These are phyloP conservation scores for Thermochaetoides thermophila DNA, from an alignment of 495 filamentous ascomycete species.

Conservation along the genomic window DNA sequence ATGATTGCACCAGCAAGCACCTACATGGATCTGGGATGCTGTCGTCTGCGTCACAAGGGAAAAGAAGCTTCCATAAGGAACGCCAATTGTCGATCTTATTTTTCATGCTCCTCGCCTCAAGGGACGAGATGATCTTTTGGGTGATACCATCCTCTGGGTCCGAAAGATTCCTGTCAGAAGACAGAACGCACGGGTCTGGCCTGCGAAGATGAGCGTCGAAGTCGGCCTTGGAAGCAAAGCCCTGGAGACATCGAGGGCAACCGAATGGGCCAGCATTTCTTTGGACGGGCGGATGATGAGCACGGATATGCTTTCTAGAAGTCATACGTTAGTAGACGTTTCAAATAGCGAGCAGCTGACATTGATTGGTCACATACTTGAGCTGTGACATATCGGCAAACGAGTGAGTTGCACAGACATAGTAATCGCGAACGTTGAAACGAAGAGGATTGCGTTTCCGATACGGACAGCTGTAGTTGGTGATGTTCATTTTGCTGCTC, in stretches of 20 bases:
- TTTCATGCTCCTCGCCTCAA: constrained; percentile 15
- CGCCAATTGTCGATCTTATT: constrained; percentile 20
- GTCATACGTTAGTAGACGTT: not conserved
- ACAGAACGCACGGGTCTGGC: constrained; percentile 10
- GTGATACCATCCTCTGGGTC: constrained; percentile 19
- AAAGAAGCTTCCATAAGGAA: constrained; percentile 17
- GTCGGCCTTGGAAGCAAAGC: constrained; percentile 15
- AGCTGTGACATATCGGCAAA: constrained; percentile 23
- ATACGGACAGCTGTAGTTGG: constrained; percentile 22
- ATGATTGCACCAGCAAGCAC: not conserved
- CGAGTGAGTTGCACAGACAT: constrained; percentile 20
- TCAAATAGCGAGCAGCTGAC: not conserved
- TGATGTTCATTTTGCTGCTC: constrained; percentile 5
- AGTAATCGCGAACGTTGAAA: constrained; percentile 22
- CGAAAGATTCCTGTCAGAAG: constrained; percentile 13
- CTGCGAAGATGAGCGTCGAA: constrained; percentile 15
- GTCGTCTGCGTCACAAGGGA: constrained; percentile 12
- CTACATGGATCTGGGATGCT: constrained; percentile 15
- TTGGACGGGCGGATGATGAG: constrained; percentile 19
- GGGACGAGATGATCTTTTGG: constrained; percentile 17
- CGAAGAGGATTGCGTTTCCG: constrained; percentile 24
- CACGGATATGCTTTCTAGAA: constrained; percentile 18
- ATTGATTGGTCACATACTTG: constrained; percentile 14
- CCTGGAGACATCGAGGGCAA: constrained; percentile 16
- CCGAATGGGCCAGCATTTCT: constrained; percentile 15